Evolutionary conservation across 345 rosid species (phyloP).

Genomic region (Sapria himalayana): DNA sequence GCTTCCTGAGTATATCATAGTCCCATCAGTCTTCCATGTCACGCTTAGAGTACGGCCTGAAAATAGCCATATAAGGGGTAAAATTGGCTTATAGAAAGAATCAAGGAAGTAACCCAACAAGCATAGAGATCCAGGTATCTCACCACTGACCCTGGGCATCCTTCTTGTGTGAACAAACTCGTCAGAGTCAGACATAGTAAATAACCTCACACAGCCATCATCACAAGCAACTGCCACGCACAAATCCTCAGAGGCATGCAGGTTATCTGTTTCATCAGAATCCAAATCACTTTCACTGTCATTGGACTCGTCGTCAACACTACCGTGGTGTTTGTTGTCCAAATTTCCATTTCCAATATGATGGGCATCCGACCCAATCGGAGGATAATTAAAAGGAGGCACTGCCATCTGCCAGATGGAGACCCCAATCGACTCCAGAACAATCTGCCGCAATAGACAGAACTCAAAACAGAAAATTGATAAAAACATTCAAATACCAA

Average conservation of each 20-base stretch:
- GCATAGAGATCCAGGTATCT: constrained; percentile 21
- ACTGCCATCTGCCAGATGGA: constrained; percentile 93
- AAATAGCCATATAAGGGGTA: constrained; percentile 7
- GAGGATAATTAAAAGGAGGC: constrained; percentile 17
- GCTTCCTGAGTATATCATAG: constrained; percentile 53
- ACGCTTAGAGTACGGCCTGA: constrained; percentile 69
- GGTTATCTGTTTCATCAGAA: constrained; percentile 19
- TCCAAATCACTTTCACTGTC: constrained; percentile 42
- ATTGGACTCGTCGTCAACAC: constrained; percentile 24
- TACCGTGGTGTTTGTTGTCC: constrained; percentile 16
- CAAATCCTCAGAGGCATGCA: constrained; percentile 17
- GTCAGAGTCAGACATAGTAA: constrained; percentile 26
- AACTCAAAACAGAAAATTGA: constrained; percentile 1
- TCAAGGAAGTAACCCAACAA: constrained; percentile 5
- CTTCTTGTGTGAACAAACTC: constrained; percentile 42
- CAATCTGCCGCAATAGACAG: constrained; percentile 28
- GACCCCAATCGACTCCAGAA: constrained; percentile 47
- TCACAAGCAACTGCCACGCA: constrained; percentile 56
- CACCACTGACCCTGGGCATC: constrained; percentile 91
- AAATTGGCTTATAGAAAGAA: constrained; percentile 6
- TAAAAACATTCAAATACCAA: neutral
- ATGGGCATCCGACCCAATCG: constrained; percentile 11
- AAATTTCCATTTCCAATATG: constrained; percentile 31
- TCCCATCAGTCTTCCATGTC: constrained; percentile 48
- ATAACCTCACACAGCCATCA: constrained; percentile 71